These are phyloP conservation scores for Coprinopsis strossmayeri DNA, from an alignment of 768 basidiomycete species.

Conservation along the genomic window DNA sequence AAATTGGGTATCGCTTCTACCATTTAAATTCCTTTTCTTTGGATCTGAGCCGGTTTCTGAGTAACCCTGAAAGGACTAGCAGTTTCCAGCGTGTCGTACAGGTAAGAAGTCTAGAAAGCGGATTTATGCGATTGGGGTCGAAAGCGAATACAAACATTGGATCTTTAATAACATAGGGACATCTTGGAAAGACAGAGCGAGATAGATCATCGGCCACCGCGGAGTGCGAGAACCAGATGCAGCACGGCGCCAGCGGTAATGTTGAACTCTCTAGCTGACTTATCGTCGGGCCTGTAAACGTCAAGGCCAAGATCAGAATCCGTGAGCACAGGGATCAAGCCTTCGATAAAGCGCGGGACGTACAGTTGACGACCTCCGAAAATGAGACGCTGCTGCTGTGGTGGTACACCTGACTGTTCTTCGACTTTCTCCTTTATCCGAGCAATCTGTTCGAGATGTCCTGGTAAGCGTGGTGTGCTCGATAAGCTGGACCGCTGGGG, in stretches of 20 bases:
- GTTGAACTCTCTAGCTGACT: slow-evolving; percentile 79
- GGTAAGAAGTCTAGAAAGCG: no score
- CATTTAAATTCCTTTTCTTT: no score
- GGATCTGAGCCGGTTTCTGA: no score
- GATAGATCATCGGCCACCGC: slow-evolving; percentile 64
- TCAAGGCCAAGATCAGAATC: neutral
- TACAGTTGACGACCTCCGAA: slow-evolving; percentile 92
- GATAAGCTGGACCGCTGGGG: neutral
- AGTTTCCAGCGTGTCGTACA: no score
- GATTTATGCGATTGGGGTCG: neutral
- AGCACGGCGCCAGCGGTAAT: slow-evolving; percentile 82
- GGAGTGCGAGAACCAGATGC: slow-evolving; percentile 91
- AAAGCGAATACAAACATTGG: neutral
- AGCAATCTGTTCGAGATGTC: slow-evolving; percentile 51
- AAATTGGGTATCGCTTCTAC: no score
- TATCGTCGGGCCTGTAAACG: slow-evolving; percentile 77
- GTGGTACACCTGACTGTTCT: slow-evolving; percentile 97
- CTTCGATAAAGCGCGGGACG: slow-evolving; percentile 19
- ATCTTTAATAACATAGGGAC: neutral
- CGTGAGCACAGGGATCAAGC: neutral
- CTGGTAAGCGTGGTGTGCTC: neutral
- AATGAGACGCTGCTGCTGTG: slow-evolving; percentile 91
- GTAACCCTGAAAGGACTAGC: no score
- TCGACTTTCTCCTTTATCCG: slow-evolving; percentile 98
- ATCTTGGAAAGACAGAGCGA: neutral